These are phyloP conservation scores for Niveomyces coronatus DNA, from an alignment of 2,329 filamentous ascomycete species.

Conservation along the genomic window DNA sequence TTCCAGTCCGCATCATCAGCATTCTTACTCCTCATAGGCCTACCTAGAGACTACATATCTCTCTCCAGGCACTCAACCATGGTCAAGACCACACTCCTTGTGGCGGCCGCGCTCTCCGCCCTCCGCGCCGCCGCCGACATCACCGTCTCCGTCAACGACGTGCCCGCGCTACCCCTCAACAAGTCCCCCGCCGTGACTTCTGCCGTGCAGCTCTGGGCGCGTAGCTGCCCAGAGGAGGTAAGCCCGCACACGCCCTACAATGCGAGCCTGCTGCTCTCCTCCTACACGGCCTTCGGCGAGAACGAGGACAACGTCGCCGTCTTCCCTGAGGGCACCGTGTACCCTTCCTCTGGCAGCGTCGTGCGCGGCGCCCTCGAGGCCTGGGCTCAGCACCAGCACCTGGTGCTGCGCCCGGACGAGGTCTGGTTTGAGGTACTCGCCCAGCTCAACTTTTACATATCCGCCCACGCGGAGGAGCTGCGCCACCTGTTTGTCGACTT, in stretches of 20 bases:
- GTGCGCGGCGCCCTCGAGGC: conserved; percentile 35
- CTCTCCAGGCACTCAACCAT: background rate
- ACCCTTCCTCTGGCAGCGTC: conserved; percentile 28
- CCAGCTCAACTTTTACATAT: conserved; percentile 41
- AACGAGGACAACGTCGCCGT: conserved; percentile 5
- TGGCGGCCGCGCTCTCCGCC: conserved; percentile 10
- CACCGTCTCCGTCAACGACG: conserved; percentile 17
- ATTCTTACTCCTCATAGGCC: too few relatives aligned
- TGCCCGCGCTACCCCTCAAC: conserved; percentile 19
- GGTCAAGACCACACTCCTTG: conserved; percentile 6
- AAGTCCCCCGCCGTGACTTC: conserved; percentile 16
- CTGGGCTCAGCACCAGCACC: conserved; percentile 39
- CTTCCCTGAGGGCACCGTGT: conserved; percentile 15
- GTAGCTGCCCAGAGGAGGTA: conserved; percentile 25
- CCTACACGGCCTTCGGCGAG: conserved; percentile 14
- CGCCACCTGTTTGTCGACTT: conserved; percentile 36
- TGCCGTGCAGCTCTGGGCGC: conserved; percentile 19
- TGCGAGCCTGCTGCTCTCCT: conserved; percentile 21
- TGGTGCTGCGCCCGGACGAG: conserved; percentile 41
- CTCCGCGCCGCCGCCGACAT: conserved; percentile 8
- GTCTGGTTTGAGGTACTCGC: conserved; percentile 44
- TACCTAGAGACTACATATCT: too few relatives aligned
- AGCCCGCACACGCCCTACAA: conserved; percentile 13
- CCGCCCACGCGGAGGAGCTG: conserved; percentile 34
- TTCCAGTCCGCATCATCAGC: too few relatives aligned